Percentiles rank a stretch among this genome's conserved stretches.
These are phyloP conservation scores for Macadamia integrifolia DNA, from an alignment of 164 flowering plant genomes.

Conservation along the genomic window DNA sequence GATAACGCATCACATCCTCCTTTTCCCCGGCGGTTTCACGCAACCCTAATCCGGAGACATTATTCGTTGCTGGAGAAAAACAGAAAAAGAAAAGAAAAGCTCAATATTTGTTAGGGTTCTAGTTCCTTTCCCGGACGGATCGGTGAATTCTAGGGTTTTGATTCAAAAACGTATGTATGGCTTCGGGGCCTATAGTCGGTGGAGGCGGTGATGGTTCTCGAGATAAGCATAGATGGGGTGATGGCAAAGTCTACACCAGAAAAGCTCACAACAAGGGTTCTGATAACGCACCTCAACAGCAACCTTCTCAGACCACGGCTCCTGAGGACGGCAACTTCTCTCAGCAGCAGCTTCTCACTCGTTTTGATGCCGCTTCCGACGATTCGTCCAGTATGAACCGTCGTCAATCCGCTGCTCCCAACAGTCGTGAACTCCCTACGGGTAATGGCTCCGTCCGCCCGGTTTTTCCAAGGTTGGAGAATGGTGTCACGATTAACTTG, in stretches of 20 bases:
- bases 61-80: too few relatives aligned
- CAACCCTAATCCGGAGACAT: too few relatives aligned
- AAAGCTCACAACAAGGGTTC: slow-evolving; percentile 43
- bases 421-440: slow-evolving; percentile 8
- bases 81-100: too few relatives aligned
- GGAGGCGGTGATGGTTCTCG: slow-evolving; percentile 39
- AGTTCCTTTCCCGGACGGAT: slow-evolving; percentile 5
- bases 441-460: slow-evolving; percentile 21
- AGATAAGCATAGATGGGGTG: slow-evolving; percentile 52
- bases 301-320: slow-evolving; percentile 15
- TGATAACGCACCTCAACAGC: slow-evolving; percentile 16
- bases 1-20: too few relatives aligned
- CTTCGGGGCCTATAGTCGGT: slow-evolving; percentile 34
- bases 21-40: too few relatives aligned
- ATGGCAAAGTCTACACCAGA: slow-evolving; percentile 56
- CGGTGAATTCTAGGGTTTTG: too few relatives aligned
- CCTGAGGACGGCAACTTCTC: slow-evolving; percentile 28
- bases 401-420: slow-evolving; percentile 9
- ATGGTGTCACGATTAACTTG: slow-evolving; percentile 34
- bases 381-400: slow-evolving; percentile 44
- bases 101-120: slow-evolving; percentile 10
- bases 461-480: slow-evolving; percentile 22
- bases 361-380: slow-evolving; percentile 36
- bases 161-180: slow-evolving; percentile 46
- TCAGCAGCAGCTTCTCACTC: slow-evolving; percentile 19